Evolutionary conservation across 208 protist genomes (phyloP).

Genomic region (Zelonia costaricensis): DNA sequence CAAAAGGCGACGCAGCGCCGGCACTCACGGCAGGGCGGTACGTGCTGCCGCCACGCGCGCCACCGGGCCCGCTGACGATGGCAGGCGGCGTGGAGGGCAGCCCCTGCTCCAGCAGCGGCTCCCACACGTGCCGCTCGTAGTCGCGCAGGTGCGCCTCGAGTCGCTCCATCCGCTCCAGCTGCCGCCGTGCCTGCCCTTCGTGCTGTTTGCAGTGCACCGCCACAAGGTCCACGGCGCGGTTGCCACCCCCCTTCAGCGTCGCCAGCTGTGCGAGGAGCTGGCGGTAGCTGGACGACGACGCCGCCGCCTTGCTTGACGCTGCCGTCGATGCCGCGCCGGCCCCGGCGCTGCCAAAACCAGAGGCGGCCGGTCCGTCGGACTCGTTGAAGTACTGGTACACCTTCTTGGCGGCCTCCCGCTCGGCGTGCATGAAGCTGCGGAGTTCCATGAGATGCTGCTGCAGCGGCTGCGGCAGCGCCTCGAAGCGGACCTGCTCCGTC

Average conservation of each 20-base stretch:
- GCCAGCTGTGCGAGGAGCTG: conserved; percentile 26
- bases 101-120: conserved; percentile 58
- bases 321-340: neutral
- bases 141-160: conserved; percentile 56
- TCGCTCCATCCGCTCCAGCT: conserved; percentile 48
- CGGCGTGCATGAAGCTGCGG: conserved; percentile 70
- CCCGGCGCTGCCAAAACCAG: neutral
- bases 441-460: conserved; percentile 81
- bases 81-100: conserved; percentile 5
- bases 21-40: conserved; percentile 16
- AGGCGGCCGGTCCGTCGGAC: conserved; percentile 3
- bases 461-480: conserved; percentile 59
- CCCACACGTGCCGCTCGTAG: conserved; percentile 66
- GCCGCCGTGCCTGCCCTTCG: conserved; percentile 49
- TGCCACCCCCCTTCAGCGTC: conserved; percentile 31
- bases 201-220: conserved; percentile 64
- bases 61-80: neutral
- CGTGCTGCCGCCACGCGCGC: conserved; percentile 19
- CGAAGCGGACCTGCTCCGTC: conserved; percentile 68
- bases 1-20: conserved; percentile 30
- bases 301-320: neutral
- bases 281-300: conserved; percentile 37
- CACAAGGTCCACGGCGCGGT: conserved; percentile 51
- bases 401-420: conserved; percentile 53
- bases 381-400: conserved; percentile 68